Conservation (phyloP, 352 stramenopile species). For the Hyaloperonospora brassicae region DNA sequence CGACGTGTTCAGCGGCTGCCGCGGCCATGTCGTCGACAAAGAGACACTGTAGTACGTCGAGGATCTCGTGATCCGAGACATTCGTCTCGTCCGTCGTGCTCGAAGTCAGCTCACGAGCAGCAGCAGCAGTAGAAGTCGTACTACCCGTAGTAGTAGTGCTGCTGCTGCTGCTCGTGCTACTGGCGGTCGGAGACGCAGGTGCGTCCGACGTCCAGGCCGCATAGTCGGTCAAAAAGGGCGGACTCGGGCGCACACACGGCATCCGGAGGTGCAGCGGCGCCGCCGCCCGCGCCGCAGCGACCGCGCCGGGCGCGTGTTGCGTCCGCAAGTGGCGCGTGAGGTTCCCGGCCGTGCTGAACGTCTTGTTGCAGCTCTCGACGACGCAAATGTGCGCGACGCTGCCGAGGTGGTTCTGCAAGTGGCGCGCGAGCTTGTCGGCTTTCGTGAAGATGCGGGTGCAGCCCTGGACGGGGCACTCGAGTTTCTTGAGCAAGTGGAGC, state of each 20-base stretch:
- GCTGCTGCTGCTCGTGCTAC: background rate
- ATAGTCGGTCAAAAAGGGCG: slow-evolving; percentile 21
- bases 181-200: background rate
- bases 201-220: slow-evolving; percentile 21
- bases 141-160: too few species aligned
- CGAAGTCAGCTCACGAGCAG: slow-evolving; percentile 6
- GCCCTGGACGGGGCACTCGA: slow-evolving; percentile 39
- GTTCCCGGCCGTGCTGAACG: slow-evolving; percentile 60
- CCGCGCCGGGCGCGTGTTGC: slow-evolving; percentile 41
- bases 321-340: slow-evolving; percentile 61
- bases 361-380: slow-evolving; percentile 49
- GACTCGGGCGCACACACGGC: slow-evolving; percentile 14
- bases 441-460: slow-evolving; percentile 50
- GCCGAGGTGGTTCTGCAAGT: slow-evolving; percentile 47
- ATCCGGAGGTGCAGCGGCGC: slow-evolving; percentile 12
- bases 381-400: slow-evolving; percentile 49
- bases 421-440: slow-evolving; percentile 41
- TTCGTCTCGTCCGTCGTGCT: slow-evolving; percentile 19
- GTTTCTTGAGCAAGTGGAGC: slow-evolving; percentile 41
- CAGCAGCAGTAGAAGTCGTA: background rate
- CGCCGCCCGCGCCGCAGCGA: slow-evolving; percentile 22
- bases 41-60: slow-evolving; percentile 37
- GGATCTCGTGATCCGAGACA: slow-evolving; percentile 38
- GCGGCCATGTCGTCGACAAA: slow-evolving; percentile 29
- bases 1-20: slow-evolving; percentile 4